Percentiles rank a stretch among this genome's conserved stretches.
These are phyloP conservation scores for Backusella tarrabulga DNA, from an alignment of 192 early-diverging fungal genomes.

Conservation along the genomic window DNA sequence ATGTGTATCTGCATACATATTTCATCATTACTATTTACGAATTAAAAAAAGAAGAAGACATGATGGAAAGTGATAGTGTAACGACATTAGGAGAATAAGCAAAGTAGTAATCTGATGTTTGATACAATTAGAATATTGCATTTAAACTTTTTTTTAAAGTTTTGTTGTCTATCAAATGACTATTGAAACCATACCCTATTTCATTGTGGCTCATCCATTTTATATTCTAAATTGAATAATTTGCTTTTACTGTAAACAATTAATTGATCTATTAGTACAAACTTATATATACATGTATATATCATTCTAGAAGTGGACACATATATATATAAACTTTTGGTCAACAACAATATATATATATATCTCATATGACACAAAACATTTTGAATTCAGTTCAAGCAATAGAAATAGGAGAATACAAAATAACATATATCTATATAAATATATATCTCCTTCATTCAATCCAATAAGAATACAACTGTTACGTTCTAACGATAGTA, in stretches of 20 bases:
- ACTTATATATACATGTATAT: neutral
- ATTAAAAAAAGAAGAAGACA: neutral
- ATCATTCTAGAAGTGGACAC: neutral
- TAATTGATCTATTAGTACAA: neutral
- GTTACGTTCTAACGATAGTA: neutral
- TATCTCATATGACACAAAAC: neutral
- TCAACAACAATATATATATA: neutral
- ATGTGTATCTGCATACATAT: neutral
- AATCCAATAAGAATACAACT: neutral
- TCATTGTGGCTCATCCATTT: neutral
- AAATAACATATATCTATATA: neutral
- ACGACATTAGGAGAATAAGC: neutral
- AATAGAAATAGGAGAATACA: neutral
- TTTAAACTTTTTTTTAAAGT: neutral
- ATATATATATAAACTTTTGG: neutral
- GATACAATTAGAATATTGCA: neutral
- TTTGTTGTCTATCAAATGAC: conserved; percentile 7
- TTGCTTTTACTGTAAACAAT: neutral
- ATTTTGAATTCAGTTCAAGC: neutral
- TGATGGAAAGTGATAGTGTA: neutral
- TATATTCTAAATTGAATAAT: neutral
- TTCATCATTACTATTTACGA: neutral
- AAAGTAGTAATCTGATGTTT: neutral
- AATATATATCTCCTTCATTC: neutral
- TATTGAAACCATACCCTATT: neutral